A percentile compares a stretch with the other conserved stretches of the same genome.
Evolutionary conservation across 768 basidiomycete species (phyloP).

Genomic region (Austroboletus festivus): DNA sequence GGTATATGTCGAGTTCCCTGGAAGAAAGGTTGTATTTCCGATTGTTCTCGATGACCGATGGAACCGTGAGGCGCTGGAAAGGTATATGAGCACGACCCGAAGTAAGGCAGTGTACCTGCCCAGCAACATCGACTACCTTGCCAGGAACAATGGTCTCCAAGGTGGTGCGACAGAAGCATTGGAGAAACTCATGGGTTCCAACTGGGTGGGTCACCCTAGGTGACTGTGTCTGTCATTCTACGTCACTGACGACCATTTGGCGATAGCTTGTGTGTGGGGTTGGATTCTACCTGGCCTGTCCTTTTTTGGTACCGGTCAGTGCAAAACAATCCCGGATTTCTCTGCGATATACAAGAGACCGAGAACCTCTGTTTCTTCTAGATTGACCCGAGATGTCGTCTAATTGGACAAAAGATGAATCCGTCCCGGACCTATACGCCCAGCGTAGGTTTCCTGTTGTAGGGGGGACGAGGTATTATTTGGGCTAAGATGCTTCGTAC

Average conservation of each 20-base stretch:
- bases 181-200: conserved; percentile 44
- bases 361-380: conserved; percentile 12
- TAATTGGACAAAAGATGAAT: conserved; percentile 74
- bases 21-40: conserved; percentile 56
- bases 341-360: background rate
- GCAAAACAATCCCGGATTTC: conserved; percentile 8
- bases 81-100: conserved; percentile 55
- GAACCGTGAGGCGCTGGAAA: conserved; percentile 50
- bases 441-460: conserved; percentile 36
- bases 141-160: conserved; percentile 55
- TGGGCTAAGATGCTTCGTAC: background rate
- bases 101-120: conserved; percentile 64
- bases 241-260: background rate
- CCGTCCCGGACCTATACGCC: conserved; percentile 67
- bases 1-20: conserved; percentile 42
- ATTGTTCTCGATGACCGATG: conserved; percentile 61
- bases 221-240: background rate
- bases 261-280: conserved; percentile 56
- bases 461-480: background rate
- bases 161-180: conserved; percentile 43
- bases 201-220: conserved; percentile 40
- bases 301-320: conserved; percentile 55
- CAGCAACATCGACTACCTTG: conserved; percentile 65
- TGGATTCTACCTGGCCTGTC: conserved; percentile 63
- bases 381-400: conserved; percentile 56